Evolutionary conservation across 306 rosid genomes (phyloP).

Genomic region (Purshia tridentata): DNA sequence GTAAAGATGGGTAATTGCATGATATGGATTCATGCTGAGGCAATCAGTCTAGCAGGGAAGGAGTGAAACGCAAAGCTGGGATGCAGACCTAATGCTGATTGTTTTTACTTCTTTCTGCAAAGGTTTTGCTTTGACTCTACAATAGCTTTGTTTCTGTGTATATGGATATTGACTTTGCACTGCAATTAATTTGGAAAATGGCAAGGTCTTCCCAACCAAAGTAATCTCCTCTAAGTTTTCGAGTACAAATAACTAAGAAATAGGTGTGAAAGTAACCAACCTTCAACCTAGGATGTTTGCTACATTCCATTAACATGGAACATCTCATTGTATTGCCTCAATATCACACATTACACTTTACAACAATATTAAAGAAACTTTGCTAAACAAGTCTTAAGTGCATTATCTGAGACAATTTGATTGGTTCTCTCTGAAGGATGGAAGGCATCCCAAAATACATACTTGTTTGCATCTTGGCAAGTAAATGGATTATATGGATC

Average conservation of each 20-base stretch:
- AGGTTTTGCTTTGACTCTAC: neutral
- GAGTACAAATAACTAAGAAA: neutral
- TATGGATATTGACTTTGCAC: no score
- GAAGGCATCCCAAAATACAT: slow-evolving; percentile 49
- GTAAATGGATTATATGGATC: slow-evolving; percentile 35
- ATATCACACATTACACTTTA: neutral
- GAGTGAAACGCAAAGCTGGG: no score
- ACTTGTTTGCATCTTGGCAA: slow-evolving; percentile 46
- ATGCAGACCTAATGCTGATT: no score
- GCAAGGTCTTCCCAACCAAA: neutral
- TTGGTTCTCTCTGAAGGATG: slow-evolving; percentile 44
- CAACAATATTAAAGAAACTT: slow-evolving; percentile 27
- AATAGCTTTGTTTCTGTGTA: neutral
- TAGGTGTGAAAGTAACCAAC: neutral
- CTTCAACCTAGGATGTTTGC: neutral
- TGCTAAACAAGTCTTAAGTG: slow-evolving; percentile 23
- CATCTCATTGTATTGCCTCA: neutral
- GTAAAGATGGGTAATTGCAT: no score
- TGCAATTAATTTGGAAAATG: no score
- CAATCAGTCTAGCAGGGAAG: no score
- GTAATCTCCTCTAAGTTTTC: neutral
- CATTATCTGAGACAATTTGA: slow-evolving; percentile 21
- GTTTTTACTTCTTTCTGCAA: neutral
- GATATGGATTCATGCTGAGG: no score
- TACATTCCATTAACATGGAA: neutral